Percentiles rank a stretch among this genome's conserved stretches.
phyloP scores from a whole-genome alignment of 345 rosid species.

The Ceriops tagal region DNA sequence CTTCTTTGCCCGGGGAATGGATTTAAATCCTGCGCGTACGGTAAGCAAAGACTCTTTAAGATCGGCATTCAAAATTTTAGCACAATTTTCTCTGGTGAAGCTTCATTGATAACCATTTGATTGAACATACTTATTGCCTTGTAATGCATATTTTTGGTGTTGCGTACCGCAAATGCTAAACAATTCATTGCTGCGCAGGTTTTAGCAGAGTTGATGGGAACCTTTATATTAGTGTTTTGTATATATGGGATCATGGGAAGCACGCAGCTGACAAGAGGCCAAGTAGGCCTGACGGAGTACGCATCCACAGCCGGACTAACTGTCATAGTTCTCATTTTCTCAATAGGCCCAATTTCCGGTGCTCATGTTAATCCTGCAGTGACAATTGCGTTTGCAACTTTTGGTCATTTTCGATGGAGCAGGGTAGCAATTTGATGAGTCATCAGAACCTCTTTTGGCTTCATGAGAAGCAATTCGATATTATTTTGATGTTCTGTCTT shows the following conservation, averaged over 20 bases:
- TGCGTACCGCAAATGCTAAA: neutral
- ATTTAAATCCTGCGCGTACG: slow-evolving; percentile 54
- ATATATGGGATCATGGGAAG: slow-evolving; percentile 65
- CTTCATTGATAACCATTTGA: no score
- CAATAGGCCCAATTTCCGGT: slow-evolving; percentile 75
- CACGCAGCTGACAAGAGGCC: slow-evolving; percentile 48
- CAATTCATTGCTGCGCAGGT: slow-evolving; percentile 38
- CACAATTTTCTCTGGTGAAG: neutral
- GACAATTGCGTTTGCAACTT: slow-evolving; percentile 67
- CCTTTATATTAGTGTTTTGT: slow-evolving; percentile 73
- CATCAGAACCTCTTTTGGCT: neutral
- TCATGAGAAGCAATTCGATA: neutral
- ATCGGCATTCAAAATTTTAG: neutral
- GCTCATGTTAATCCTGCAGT: slow-evolving; percentile 88
- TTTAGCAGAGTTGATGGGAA: slow-evolving; percentile 67
- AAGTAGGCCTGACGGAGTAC: slow-evolving; percentile 65
- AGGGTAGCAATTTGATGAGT: slow-evolving; percentile 34
- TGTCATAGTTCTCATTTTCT: slow-evolving; percentile 53
- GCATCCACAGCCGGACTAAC: slow-evolving; percentile 71
- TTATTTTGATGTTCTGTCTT: neutral
- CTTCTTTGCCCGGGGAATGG: slow-evolving; percentile 25
- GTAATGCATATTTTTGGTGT: neutral
- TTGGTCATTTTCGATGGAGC: slow-evolving; percentile 72
- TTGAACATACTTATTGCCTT: no score
- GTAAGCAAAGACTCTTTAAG: slow-evolving; percentile 28